phyloP scores from a whole-genome alignment of 2,329 filamentous ascomycete species.

The Chaetomium strumarium region DNA sequence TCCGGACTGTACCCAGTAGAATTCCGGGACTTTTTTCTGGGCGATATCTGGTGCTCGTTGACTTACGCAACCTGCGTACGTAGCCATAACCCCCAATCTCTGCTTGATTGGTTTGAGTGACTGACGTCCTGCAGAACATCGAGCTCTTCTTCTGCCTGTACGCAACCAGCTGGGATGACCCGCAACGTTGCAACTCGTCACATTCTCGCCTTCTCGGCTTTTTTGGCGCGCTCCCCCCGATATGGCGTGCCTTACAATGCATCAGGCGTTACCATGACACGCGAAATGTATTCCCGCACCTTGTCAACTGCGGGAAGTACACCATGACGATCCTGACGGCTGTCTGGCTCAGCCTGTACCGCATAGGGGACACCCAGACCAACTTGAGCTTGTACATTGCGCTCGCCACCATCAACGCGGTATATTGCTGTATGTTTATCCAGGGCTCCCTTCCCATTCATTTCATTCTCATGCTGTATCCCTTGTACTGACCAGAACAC shows the following conservation, averaged over 20 bases:
- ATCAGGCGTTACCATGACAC: constrained; percentile 85
- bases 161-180: constrained; percentile 67
- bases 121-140: constrained; percentile 57
- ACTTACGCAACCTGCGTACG: constrained; percentile 83
- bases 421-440: constrained; percentile 64
- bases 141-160: constrained; percentile 95
- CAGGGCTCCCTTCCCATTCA: neutral
- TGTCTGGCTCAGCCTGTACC: constrained; percentile 73
- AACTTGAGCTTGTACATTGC: constrained; percentile 69
- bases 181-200: constrained; percentile 74
- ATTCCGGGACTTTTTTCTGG: constrained; percentile 94
- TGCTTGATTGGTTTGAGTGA: neutral
- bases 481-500: constrained; percentile 5
- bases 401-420: constrained; percentile 72
- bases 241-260: constrained; percentile 90
- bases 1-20: constrained; percentile 90
- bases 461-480: neutral
- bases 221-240: constrained; percentile 72
- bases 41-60: constrained; percentile 94
- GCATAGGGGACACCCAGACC: constrained; percentile 55
- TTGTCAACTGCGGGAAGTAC: constrained; percentile 92
- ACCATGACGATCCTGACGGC: constrained; percentile 75
- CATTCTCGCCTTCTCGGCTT: constrained; percentile 83
- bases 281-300: constrained; percentile 79
- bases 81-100: constrained; percentile 22